phyloP scores from a whole-genome alignment of 2,329 filamentous ascomycete genomes.

The Exophiala bonariae region DNA sequence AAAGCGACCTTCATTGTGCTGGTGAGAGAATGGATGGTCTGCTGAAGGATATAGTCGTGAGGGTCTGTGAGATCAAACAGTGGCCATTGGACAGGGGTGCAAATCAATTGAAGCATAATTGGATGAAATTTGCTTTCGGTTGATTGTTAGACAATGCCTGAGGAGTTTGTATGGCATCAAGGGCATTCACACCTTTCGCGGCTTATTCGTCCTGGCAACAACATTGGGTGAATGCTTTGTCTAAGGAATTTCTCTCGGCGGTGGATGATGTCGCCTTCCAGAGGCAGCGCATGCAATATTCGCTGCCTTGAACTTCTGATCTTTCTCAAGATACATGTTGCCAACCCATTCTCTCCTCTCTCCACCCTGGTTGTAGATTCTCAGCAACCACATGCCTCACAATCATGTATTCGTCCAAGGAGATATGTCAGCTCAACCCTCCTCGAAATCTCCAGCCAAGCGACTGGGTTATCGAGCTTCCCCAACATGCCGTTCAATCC shows the following conservation, averaged over 20 bases:
- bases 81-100: constrained; percentile 77
- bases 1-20: constrained; percentile 86
- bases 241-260: too few relatives aligned
- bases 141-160: too few relatives aligned
- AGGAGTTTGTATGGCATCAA: too few relatives aligned
- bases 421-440: constrained; percentile 10
- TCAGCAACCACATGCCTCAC: constrained; percentile 1
- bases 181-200: too few relatives aligned
- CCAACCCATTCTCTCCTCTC: too few relatives aligned
- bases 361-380: too few relatives aligned
- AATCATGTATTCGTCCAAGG: neutral
- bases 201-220: too few relatives aligned
- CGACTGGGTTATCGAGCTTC: constrained; percentile 17
- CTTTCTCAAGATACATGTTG: too few relatives aligned
- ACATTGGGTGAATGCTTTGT: too few relatives aligned
- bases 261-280: too few relatives aligned
- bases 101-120: constrained; percentile 69
- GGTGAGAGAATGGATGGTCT: constrained; percentile 76
- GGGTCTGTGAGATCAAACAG: constrained; percentile 73
- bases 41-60: constrained; percentile 73
- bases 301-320: too few relatives aligned
- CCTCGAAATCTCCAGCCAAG: constrained; percentile 8
- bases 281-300: too few relatives aligned
- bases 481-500: constrained; percentile 3
- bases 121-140: constrained; percentile 73